These are phyloP conservation scores for Picochlorum sp. DNA, from an alignment of 139 green algal genomes.

Conservation along the genomic window DNA sequence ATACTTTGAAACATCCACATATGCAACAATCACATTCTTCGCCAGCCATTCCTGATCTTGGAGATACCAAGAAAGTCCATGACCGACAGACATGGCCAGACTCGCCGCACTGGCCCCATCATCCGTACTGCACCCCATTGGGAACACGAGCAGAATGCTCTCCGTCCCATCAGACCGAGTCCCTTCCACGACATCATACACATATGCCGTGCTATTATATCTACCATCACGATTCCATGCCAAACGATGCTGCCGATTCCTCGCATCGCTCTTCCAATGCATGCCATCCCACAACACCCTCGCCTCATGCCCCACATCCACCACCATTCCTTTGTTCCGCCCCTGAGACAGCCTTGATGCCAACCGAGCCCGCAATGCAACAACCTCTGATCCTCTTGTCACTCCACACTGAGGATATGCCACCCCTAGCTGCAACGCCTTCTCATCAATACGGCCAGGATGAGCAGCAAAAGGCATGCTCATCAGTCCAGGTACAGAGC, in stretches of 20 bases:
- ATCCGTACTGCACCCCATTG: background rate
- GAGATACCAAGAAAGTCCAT: background rate
- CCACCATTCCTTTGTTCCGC: too few species aligned
- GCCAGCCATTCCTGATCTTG: constrained; percentile 20
- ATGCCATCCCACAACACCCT: too few species aligned
- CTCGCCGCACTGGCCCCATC: background rate
- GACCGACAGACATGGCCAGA: background rate
- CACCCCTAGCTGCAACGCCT: constrained; percentile 23
- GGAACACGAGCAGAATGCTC: constrained; percentile 11
- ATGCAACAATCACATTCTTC: constrained; percentile 19
- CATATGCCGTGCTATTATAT: background rate
- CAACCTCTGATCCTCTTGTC: background rate
- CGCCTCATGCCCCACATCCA: too few species aligned
- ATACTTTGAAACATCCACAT: constrained; percentile 11
- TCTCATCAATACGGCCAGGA: constrained; percentile 22
- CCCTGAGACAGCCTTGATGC: too few species aligned
- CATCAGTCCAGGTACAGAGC: background rate
- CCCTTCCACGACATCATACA: too few species aligned
- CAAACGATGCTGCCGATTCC: too few species aligned
- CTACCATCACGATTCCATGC: too few species aligned
- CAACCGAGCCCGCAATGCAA: background rate
- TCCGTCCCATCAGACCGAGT: constrained; percentile 5
- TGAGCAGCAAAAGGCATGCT: constrained; percentile 12
- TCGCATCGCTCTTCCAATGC: too few species aligned
- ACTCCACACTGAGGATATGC: background rate